phyloP scores from a whole-genome alignment of 345 rosid genomes.

The Heritiera fomes region DNA sequence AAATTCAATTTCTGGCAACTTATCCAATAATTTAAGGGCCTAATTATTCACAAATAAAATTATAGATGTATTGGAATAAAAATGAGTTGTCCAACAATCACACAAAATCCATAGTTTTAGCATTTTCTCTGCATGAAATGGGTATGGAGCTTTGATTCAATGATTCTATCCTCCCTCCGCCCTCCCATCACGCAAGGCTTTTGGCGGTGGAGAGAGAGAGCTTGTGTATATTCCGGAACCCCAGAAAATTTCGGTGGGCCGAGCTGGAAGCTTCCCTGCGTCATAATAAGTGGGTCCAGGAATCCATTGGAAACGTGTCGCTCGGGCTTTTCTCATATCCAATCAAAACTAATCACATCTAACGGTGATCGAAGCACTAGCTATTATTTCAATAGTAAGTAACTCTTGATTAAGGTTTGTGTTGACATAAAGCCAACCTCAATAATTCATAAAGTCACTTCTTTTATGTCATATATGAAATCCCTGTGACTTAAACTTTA shows the following conservation, averaged over 20 bases:
- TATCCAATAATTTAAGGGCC: too few species aligned
- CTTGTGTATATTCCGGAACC: conserved; percentile 12
- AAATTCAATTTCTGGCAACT: too few species aligned
- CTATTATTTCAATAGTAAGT: not conserved
- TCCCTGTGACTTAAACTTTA: not conserved
- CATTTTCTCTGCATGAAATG: not conserved
- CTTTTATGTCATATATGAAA: conserved; percentile 6
- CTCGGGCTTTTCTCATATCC: not conserved
- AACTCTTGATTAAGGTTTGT: not conserved
- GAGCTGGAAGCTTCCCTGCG: conserved; percentile 20
- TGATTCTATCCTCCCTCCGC: not conserved
- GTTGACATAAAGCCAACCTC: not conserved
- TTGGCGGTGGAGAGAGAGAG: not conserved
- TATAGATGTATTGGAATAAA: too few species aligned
- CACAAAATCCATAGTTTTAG: too few species aligned
- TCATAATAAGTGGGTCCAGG: conserved; percentile 23
- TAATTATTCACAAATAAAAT: too few species aligned
- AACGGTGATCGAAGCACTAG: not conserved
- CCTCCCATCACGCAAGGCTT: not conserved
- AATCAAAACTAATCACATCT: conserved; percentile 5
- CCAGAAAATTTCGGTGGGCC: conserved; percentile 14
- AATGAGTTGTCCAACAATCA: too few species aligned
- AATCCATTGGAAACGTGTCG: conserved; percentile 19
- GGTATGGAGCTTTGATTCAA: not conserved
- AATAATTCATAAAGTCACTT: conserved; percentile 17